phyloP scores from a whole-genome alignment of 2,329 filamentous ascomycete genomes.

The Apiospora phragmitis region DNA sequence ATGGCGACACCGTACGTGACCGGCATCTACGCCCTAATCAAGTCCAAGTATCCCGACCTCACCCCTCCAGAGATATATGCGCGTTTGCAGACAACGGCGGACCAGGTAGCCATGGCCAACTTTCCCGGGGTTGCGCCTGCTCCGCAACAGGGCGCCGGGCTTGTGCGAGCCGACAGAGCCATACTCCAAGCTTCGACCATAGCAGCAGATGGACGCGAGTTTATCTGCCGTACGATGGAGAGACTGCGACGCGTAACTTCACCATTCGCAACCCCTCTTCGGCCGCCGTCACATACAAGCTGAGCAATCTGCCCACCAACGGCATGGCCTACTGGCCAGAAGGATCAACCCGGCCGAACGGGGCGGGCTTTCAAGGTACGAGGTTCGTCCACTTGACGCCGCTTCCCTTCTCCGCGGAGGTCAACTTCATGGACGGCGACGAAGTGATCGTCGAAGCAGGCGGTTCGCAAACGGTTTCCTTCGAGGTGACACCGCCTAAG shows the following conservation, averaged over 20 bases:
- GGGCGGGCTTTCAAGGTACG: background rate
- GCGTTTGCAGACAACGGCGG: background rate
- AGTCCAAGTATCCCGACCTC: conserved; percentile 23
- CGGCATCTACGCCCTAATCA: conserved; percentile 34
- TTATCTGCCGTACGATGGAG: background rate
- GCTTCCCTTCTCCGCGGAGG: background rate
- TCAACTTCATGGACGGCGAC: background rate
- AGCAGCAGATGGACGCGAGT: background rate
- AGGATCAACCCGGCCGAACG: background rate
- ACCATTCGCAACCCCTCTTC: background rate
- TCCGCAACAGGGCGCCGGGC: background rate
- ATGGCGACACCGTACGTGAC: conserved; percentile 53
- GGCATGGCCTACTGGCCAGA: background rate
- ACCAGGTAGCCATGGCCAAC: background rate
- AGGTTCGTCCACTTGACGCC: background rate
- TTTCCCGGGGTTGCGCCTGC: background rate
- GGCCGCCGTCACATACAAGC: background rate
- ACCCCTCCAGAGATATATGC: background rate
- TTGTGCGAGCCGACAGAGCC: background rate
- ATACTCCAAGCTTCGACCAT: background rate
- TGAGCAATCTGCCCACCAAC: background rate
- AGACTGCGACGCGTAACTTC: background rate
- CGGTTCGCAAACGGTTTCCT: background rate
- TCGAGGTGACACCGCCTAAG: background rate
- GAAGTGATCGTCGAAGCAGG: background rate